Base-by-base conservation (phyloP, 2,329 filamentous ascomycete genomes). In the Pestalotiopsis sp. region DNA sequence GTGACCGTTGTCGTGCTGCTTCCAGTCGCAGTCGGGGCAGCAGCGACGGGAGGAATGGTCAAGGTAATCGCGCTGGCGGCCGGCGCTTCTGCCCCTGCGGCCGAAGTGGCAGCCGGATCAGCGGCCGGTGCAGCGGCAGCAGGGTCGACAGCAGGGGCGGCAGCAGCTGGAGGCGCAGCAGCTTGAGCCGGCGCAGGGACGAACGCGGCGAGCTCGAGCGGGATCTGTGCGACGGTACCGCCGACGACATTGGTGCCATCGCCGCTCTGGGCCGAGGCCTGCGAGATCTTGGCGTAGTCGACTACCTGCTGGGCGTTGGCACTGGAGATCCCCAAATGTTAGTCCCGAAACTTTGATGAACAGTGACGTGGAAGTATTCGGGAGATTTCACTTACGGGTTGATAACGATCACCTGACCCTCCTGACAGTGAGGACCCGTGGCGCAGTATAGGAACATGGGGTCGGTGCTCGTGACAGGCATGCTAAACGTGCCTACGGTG, bases 401-500 rank as follows among this genome's bases (percentile, higher is more conserved):
- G 52, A 88, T 81, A 5, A 85, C 80, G 77, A 85, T 82, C 36
- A 84, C 81, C 79, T 87, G 86, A 7, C 85, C 85, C 9, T 73
- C 74, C 72, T 86, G 82, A 60, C 86, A 87, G 68, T 87, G 85
- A 3, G 81, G 81, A 0, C 77, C 81, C 2, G 82, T 82, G 0
- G 84, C 83, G 68, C 85, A 88, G 74, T 87, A 88, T 39, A 85
- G 70, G 74, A 84, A 87, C 68, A 87, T 82, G 5, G 85, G 79
- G 2, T 82, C 78, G 0, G 81, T 79, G 68, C 78, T 80, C 36
- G 80, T 81, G 20, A 88, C 75, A 12, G 80, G 78, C 74, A 88
- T 80, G 68, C 80, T 84, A 72, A 86, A 88, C 1, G 81, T 83
- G 0, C 82, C 82, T 6, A 83, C 81, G 0, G 74, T 79, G 2